Evolutionary conservation across 2,329 filamentous ascomycete species (phyloP).

Genomic region (Talaromyces atroroseus): DNA sequence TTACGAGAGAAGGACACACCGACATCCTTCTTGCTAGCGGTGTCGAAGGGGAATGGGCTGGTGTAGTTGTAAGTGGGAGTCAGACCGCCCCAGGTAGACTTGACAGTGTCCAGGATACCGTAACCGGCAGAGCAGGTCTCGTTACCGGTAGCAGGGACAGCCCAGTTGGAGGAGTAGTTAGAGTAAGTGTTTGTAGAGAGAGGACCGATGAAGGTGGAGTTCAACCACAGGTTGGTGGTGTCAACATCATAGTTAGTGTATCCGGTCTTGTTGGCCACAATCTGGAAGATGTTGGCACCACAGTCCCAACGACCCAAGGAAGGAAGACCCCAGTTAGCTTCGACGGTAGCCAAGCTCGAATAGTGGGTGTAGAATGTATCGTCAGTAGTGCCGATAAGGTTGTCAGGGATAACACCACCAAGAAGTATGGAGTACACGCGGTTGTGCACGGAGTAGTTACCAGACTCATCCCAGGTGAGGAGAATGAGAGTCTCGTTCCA

Average conservation of each 20-base stretch:
- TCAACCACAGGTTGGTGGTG: conserved; percentile 43
- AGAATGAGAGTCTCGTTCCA: conserved; percentile 70
- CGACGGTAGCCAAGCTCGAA: conserved; percentile 60
- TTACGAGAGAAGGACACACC: conserved; percentile 19
- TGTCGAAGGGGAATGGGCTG: conserved; percentile 29
- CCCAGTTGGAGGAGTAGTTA: conserved; percentile 25
- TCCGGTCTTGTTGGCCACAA: conserved; percentile 58
- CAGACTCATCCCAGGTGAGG: conserved; percentile 74
- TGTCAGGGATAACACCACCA: conserved; percentile 63
- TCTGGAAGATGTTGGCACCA: conserved; percentile 62
- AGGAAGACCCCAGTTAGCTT: conserved; percentile 64
- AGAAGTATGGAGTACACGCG: conserved; percentile 65
- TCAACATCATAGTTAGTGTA: conserved; percentile 45
- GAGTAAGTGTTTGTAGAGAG: conserved; percentile 24
- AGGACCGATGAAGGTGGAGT: conserved; percentile 51
- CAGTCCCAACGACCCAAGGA: conserved; percentile 68
- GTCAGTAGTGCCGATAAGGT: conserved; percentile 65
- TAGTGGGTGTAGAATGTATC: conserved; percentile 68
- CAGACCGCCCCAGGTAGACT: conserved; percentile 25
- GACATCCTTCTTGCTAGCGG: conserved; percentile 21
- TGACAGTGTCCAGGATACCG: conserved; percentile 30
- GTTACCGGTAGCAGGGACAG: conserved; percentile 22
- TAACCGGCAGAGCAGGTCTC: conserved; percentile 30
- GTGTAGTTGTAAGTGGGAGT: conserved; percentile 31
- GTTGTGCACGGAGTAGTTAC: conserved; percentile 63